Conservation (phyloP, 2,329 filamentous ascomycete species). For the Aspergillus versicolor region DNA sequence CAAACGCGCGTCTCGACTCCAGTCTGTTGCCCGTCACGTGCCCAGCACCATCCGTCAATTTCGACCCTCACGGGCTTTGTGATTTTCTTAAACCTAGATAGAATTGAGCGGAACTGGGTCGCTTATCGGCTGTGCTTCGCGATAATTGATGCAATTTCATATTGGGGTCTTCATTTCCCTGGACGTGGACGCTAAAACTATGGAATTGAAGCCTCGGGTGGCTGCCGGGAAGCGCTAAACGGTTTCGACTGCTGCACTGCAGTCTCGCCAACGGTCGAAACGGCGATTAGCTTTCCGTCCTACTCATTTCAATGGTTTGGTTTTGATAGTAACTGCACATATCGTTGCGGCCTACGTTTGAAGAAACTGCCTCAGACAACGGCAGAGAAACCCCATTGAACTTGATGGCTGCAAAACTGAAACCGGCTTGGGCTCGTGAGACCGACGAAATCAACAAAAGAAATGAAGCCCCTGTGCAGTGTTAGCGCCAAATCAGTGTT, state of each 20-base stretch:
- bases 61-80: neutral
- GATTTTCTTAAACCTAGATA: neutral
- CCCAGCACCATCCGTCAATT: neutral
- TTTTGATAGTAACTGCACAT: neutral
- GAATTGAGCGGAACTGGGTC: neutral
- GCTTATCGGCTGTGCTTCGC: neutral
- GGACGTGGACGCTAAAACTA: neutral
- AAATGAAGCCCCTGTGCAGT: conserved; percentile 14
- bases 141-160: conserved; percentile 1
- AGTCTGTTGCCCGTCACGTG: neutral
- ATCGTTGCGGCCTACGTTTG: neutral
- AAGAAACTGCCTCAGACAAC: neutral
- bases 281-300: too few relatives aligned
- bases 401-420: conserved; percentile 11
- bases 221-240: conserved; percentile 2
- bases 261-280: too few relatives aligned
- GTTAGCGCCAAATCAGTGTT: conserved; percentile 13
- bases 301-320: neutral
- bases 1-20: neutral
- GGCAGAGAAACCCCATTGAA: neutral
- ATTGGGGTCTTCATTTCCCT: neutral
- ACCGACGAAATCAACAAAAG: conserved; percentile 10
- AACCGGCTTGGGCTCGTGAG: conserved; percentile 18
- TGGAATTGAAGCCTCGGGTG: conserved; percentile 1
- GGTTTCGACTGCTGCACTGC: neutral